Evolutionary conservation across 108 stramenopile genomes (phyloP).

Genomic region (Aureococcus anophagefferens): DNA sequence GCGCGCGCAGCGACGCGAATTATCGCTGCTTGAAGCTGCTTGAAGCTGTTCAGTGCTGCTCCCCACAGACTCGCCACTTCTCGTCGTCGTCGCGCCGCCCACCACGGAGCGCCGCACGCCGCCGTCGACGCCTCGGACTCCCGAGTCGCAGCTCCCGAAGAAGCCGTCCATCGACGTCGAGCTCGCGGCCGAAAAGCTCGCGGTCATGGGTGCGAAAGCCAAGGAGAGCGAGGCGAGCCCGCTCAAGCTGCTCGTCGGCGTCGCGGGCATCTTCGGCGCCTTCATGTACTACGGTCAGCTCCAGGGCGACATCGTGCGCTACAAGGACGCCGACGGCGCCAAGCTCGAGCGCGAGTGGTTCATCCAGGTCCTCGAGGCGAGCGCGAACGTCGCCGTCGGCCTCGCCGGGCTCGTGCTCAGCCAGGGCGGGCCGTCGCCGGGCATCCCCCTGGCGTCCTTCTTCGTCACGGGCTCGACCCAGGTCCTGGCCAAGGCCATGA

Average conservation of each 20-base stretch:
- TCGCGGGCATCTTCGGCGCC: conserved; percentile 85
- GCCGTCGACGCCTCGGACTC: no score
- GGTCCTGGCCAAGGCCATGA: conserved; percentile 81
- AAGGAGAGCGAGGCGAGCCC: conserved; percentile 8
- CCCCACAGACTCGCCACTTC: no score
- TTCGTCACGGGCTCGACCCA: conserved; percentile 76
- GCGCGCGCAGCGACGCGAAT: no score
- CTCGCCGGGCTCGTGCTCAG: conserved; percentile 67
- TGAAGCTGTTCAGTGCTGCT: no score
- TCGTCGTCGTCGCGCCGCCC: no score
- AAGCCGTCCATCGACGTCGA: no score
- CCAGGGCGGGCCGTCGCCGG: conserved; percentile 51
- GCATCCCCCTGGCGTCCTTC: conserved; percentile 69
- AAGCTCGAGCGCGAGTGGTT: conserved; percentile 83
- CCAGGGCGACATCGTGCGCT: conserved; percentile 87
- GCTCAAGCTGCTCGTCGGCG: conserved; percentile 67
- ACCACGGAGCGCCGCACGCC: no score
- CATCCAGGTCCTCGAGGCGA: conserved; percentile 75
- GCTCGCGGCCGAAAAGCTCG: no score
- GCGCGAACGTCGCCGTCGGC: conserved; percentile 76
- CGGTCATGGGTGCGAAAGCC: no score
- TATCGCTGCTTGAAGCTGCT: no score
- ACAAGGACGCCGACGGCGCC: conserved; percentile 65
- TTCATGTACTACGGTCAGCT: conserved; percentile 89
- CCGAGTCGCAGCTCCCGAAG: no score